Evolutionary conservation across 352 stramenopile species (phyloP).

Genomic region (Phytophthora hybrid): DNA sequence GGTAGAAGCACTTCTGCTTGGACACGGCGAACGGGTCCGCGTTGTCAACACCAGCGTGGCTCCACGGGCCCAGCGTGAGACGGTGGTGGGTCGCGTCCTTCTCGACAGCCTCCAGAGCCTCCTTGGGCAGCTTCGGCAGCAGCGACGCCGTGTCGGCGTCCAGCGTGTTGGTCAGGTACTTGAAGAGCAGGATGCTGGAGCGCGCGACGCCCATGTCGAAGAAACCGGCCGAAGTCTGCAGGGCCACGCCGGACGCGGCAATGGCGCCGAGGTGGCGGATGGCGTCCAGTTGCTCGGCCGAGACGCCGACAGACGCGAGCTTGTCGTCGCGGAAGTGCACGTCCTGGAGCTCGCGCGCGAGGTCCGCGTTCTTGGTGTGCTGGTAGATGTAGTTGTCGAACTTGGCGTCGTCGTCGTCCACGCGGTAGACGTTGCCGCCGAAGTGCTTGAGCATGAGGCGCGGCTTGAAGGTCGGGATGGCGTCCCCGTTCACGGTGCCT

Average conservation of each 20-base stretch:
- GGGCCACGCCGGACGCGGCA: constrained; percentile 70
- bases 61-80: constrained; percentile 83
- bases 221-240: constrained; percentile 77
- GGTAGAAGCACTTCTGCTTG: constrained; percentile 89
- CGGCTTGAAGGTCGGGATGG: constrained; percentile 78
- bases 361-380: constrained; percentile 70
- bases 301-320: constrained; percentile 52
- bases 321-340: constrained; percentile 75
- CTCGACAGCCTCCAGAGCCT: constrained; percentile 36
- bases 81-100: constrained; percentile 64
- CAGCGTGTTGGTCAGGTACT: constrained; percentile 85
- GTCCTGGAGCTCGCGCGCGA: constrained; percentile 55
- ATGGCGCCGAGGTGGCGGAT: constrained; percentile 68
- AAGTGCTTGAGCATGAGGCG: constrained; percentile 89
- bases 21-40: constrained; percentile 77
- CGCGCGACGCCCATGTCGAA: constrained; percentile 82
- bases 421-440: constrained; percentile 83
- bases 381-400: constrained; percentile 71
- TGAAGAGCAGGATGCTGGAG: constrained; percentile 78
- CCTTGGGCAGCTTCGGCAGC: constrained; percentile 58
- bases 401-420: constrained; percentile 74
- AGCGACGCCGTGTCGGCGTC: constrained; percentile 63
- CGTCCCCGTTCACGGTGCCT: too few species aligned
- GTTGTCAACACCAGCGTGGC: constrained; percentile 85
- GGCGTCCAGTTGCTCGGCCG: constrained; percentile 58